These are phyloP conservation scores for Spergularia marina DNA, from an alignment of 148 eudicot species.

Conservation along the genomic window DNA sequence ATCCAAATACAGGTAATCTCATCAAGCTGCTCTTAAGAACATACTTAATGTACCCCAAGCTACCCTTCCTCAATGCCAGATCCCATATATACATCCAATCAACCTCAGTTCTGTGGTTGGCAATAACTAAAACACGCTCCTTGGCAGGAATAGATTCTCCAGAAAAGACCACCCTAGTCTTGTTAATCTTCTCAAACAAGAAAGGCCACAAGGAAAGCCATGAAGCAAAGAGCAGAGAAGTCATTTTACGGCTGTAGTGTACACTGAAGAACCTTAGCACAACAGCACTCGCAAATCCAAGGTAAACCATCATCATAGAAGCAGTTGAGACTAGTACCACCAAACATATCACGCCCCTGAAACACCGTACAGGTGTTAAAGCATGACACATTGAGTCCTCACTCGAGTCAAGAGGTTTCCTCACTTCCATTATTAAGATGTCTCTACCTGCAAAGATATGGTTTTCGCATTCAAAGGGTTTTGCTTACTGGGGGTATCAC, in stretches of 20 bases:
- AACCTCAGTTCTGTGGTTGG: slow-evolving; percentile 95
- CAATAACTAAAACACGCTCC: slow-evolving; percentile 65
- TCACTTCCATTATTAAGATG: slow-evolving; percentile 46
- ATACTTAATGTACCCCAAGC: slow-evolving; percentile 67
- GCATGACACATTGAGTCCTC: slow-evolving; percentile 32
- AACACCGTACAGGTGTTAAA: slow-evolving; percentile 48
- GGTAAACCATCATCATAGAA: slow-evolving; percentile 59
- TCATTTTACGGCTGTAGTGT: slow-evolving; percentile 69
- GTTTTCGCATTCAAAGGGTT: slow-evolving; percentile 1
- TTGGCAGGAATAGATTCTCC: slow-evolving; percentile 66
- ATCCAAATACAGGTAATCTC: slow-evolving; percentile 88
- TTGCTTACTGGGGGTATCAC: neutral
- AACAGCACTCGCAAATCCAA: slow-evolving; percentile 57
- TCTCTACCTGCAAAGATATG: neutral
- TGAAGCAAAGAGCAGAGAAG: slow-evolving; percentile 61
- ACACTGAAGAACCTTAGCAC: slow-evolving; percentile 58
- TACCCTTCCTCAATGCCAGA: slow-evolving; percentile 79
- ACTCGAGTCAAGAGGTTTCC: slow-evolving; percentile 23
- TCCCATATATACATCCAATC: slow-evolving; percentile 99
- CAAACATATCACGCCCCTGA: slow-evolving; percentile 70
- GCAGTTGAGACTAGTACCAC: slow-evolving; percentile 70
- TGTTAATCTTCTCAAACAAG: slow-evolving; percentile 77
- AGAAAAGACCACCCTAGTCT: slow-evolving; percentile 69
- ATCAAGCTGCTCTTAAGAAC: slow-evolving; percentile 90
- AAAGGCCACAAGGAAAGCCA: slow-evolving; percentile 97